Conservation (phyloP, 176 grass and related monocot species). For the Melocanna baccifera region DNA sequence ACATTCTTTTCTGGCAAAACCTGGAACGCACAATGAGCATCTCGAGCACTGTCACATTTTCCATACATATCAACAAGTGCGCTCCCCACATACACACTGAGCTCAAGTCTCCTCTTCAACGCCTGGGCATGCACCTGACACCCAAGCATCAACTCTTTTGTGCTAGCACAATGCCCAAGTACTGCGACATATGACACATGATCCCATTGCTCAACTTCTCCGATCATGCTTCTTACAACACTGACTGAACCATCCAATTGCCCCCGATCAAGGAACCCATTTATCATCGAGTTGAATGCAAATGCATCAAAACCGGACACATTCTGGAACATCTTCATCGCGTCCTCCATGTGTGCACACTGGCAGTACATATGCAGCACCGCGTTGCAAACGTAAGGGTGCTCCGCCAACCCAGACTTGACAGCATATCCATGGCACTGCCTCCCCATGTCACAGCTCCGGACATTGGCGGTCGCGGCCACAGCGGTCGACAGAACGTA, state of each 20-base stretch:
- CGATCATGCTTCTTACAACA: constrained; percentile 43
- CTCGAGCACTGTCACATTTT: constrained; percentile 47
- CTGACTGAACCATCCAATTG: constrained; percentile 31
- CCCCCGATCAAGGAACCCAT: constrained; percentile 59
- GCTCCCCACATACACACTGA: constrained; percentile 51
- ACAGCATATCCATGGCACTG: constrained; percentile 60
- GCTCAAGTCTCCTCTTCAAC: constrained; percentile 55
- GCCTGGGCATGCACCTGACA: constrained; percentile 57
- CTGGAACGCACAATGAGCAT: constrained; percentile 44
- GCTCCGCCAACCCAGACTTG: constrained; percentile 42
- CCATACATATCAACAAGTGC: constrained; percentile 81
- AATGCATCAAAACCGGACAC: constrained; percentile 45
- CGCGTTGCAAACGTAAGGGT: constrained; percentile 47
- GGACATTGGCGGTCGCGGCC: constrained; percentile 38
- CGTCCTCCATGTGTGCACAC: constrained; percentile 50
- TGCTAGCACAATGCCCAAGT: constrained; percentile 65
- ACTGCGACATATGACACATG: constrained; percentile 60
- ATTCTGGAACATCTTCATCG: constrained; percentile 37
- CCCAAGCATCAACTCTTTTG: constrained; percentile 51
- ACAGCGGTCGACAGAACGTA: constrained; percentile 48
- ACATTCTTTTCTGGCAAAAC: constrained; percentile 62
- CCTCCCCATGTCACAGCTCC: constrained; percentile 49
- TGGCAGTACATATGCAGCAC: constrained; percentile 71
- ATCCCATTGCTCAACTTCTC: constrained; percentile 57
- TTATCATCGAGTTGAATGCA: constrained; percentile 70